Conservation (phyloP, 129 eudicot genomes). For the Pseudognaphalium luteoalbum region DNA sequence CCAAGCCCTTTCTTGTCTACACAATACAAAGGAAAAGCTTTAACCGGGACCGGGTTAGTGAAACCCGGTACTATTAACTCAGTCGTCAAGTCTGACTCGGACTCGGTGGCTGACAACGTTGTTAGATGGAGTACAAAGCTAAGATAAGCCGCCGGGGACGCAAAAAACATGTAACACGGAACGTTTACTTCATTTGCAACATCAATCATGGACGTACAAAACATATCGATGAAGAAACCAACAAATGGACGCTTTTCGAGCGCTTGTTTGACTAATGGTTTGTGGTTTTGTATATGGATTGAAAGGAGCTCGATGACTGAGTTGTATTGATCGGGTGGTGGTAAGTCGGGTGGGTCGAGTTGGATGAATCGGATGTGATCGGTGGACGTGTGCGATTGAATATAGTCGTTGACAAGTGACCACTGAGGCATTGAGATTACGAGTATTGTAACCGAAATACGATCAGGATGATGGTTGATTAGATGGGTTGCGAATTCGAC, state of each 20-base stretch:
- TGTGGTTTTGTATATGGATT: slow-evolving; percentile 33
- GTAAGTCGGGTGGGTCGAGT: slow-evolving; percentile 13
- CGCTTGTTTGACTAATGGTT: slow-evolving; percentile 22
- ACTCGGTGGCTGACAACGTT: slow-evolving; percentile 15
- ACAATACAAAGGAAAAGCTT: slow-evolving; percentile 26
- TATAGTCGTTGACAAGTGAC: slow-evolving; percentile 31
- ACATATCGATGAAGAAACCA: slow-evolving; percentile 41
- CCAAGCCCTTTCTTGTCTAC: slow-evolving; percentile 25
- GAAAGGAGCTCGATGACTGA: slow-evolving; percentile 19
- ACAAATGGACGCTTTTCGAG: slow-evolving; percentile 24
- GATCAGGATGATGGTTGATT: slow-evolving; percentile 18
- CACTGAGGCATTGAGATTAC: slow-evolving; percentile 29
- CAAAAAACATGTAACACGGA: slow-evolving; percentile 40
- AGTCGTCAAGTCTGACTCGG: not conserved
- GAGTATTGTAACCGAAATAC: slow-evolving; percentile 33
- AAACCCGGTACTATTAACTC: slow-evolving; percentile 28
- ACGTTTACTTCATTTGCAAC: slow-evolving; percentile 38
- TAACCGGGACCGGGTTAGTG: slow-evolving; percentile 29
- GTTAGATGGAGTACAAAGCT: slow-evolving; percentile 30
- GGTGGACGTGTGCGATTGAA: slow-evolving; percentile 24
- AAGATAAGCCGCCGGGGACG: slow-evolving; percentile 43
- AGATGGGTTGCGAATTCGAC: slow-evolving; percentile 43
- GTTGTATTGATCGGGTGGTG: slow-evolving; percentile 12
- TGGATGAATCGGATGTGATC: slow-evolving; percentile 28
- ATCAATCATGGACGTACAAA: slow-evolving; percentile 48